phyloP scores from a whole-genome alignment of 768 basidiomycete species.

The Lactifluus volemus region DNA sequence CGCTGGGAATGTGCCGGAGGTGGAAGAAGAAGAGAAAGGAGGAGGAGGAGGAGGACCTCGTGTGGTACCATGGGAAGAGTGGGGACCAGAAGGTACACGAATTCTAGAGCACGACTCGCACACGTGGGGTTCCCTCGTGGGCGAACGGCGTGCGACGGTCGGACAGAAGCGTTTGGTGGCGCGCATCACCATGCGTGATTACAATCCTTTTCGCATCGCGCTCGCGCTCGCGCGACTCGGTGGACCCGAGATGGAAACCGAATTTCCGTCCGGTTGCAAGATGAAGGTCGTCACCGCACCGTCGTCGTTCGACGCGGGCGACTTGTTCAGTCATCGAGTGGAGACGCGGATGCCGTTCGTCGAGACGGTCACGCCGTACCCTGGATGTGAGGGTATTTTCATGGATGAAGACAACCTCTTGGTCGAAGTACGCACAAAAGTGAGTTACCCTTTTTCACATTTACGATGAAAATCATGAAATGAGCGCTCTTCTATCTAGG shows the following conservation, averaged over 20 bases:
- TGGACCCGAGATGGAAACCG: neutral
- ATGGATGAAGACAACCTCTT: conserved; percentile 7
- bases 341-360: conserved; percentile 5
- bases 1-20: too few relatives aligned
- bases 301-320: neutral
- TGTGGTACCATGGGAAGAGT: neutral
- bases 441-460: too few relatives aligned
- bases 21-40: too few relatives aligned
- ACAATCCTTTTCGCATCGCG: conserved; percentile 1
- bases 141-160: conserved; percentile 9
- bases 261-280: neutral
- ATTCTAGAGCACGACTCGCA: conserved; percentile 4
- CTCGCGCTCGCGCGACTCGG: neutral
- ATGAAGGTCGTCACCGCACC: neutral
- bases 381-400: neutral
- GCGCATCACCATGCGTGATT: conserved; percentile 4
- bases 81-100: neutral
- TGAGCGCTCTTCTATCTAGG: neutral
- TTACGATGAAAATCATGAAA: neutral
- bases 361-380: conserved; percentile 3
- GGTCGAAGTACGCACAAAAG: conserved; percentile 4
- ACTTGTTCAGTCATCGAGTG: neutral
- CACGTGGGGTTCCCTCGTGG: conserved; percentile 9
- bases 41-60: neutral
- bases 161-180: neutral